Base-by-base conservation (phyloP, 2,329 filamentous ascomycete genomes). In the Fusarium nanum region DNA sequence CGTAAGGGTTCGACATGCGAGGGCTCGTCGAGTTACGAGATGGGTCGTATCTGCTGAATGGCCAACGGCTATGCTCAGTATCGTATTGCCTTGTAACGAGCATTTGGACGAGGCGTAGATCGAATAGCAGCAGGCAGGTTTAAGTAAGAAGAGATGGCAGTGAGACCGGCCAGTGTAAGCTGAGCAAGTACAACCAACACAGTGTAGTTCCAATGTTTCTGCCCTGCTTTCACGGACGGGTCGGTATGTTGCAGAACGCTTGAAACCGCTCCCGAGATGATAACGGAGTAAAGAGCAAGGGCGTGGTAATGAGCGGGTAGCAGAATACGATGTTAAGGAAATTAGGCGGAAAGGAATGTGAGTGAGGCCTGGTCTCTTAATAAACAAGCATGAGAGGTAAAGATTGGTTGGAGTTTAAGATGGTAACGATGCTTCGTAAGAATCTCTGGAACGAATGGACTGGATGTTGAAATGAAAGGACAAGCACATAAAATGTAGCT, bases 1-100 rank as follows among this genome's bases (percentile, higher is more conserved):
- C 83, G 80, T 85, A 87, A 75, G 81, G 78, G 80, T 84, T 86
- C 81, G 86, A 87, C 86, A 88, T 88, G 80, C 86, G 86, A 83
- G 83, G 78, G 73, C 81, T 80, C 65, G 82, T 78, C 58, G 81
- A 75, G 72, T 83, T 84, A 74, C 81, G 80, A 70, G 83, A 75
- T 71, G 82, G 79, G 76, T 84, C 83, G 76, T 84, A 83, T 79
- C 86, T 87, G 82, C 79, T 83, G 71, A 82, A 82, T 70, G 83
- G 83, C 86, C 86, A 88, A 79, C 82, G 83, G 80, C 80, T 86
- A 78, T 85, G 82, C 76, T 88, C 85, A 76, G 84, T 79, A 68
- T 86, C 84, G 78, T 80, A 80, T 76, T 84, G 83, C 80, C 85
- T 84, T 76, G 85, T 83, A 81, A 85, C 84, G 77, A 88, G 84